Conservation (phyloP, 345 rosid genomes). For the Eucalyptus curtisii region DNA sequence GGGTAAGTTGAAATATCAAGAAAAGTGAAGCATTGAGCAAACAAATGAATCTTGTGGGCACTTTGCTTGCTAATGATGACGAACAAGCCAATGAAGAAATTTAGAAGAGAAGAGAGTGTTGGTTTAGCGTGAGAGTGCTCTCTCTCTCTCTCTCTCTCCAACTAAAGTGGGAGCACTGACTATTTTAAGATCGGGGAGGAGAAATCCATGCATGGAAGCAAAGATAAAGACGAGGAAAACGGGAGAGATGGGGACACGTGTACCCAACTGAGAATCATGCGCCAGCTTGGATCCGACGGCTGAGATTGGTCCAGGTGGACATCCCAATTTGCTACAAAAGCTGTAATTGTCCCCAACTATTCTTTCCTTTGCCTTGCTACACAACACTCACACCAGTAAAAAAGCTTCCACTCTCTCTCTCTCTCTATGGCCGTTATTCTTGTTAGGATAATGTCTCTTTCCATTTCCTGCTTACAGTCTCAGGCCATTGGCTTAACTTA, state of each 20-base stretch:
- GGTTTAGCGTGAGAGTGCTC: not conserved
- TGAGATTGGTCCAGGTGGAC: not conserved
- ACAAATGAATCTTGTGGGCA: not conserved
- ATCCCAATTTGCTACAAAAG: not conserved
- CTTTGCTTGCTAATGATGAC: conserved; percentile 20
- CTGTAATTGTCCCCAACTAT: conserved; percentile 8
- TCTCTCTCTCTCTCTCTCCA: not conserved
- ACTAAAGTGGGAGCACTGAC: not conserved
- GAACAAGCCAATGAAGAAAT: conserved; percentile 4
- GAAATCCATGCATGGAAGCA: conserved; percentile 68
- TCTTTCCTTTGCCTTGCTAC: conserved; percentile 29
- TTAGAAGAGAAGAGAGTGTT: not conserved
- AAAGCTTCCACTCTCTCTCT: conserved; percentile 2
- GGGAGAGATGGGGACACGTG: conserved; percentile 28
- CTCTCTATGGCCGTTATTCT: not conserved
- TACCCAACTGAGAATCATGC: conserved; percentile 28
- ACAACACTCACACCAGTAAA: not conserved
- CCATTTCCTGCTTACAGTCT: not conserved
- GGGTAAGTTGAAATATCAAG: not conserved
- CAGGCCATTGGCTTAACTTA: not conserved
- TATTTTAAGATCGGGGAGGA: conserved; percentile 12
- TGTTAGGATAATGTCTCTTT: not conserved
- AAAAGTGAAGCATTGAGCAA: not conserved
- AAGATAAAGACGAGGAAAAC: conserved; percentile 11
- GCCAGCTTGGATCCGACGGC: conserved; percentile 20